Evolutionary conservation across 768 basidiomycete genomes (phyloP).

Genomic region (Coprinopsis sp.): DNA sequence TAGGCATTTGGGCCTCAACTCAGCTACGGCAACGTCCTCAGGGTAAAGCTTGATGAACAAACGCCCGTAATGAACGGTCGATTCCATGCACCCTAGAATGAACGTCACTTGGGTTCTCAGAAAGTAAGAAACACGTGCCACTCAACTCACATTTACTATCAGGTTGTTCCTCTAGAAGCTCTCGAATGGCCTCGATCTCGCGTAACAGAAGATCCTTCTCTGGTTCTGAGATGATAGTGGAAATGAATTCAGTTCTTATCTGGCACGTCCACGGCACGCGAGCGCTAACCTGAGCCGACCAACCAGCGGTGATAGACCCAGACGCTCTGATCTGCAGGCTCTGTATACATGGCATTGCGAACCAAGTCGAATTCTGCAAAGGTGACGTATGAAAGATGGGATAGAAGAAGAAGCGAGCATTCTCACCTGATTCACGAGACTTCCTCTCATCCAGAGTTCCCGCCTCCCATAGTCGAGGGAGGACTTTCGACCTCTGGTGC

Average conservation of each 20-base stretch:
- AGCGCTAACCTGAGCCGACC: conserved; percentile 62
- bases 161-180: conserved; percentile 82
- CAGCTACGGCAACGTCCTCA: conserved; percentile 24
- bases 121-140: not conserved
- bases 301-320: conserved; percentile 99
- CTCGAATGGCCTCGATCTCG: conserved; percentile 77
- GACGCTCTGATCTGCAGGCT: conserved; percentile 92
- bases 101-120: conserved; percentile 5
- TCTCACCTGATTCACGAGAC: conserved; percentile 67
- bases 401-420: not conserved
- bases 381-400: not conserved
- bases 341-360: conserved; percentile 92
- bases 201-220: conserved; percentile 54
- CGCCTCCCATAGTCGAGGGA: conserved; percentile 58
- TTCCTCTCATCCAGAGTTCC: conserved; percentile 47
- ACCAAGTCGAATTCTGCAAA: conserved; percentile 85
- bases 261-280: too few relatives aligned
- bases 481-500: conserved; percentile 91
- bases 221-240: conserved; percentile 42
- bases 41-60: conserved; percentile 54
- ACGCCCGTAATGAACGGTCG: conserved; percentile 77
- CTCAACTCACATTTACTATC: conserved; percentile 85
- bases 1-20: conserved; percentile 42
- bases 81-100: conserved; percentile 91
- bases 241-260: not conserved